Evolutionary conservation across 345 rosid genomes (phyloP).

Genomic region (Eucalyptus urophylla): DNA sequence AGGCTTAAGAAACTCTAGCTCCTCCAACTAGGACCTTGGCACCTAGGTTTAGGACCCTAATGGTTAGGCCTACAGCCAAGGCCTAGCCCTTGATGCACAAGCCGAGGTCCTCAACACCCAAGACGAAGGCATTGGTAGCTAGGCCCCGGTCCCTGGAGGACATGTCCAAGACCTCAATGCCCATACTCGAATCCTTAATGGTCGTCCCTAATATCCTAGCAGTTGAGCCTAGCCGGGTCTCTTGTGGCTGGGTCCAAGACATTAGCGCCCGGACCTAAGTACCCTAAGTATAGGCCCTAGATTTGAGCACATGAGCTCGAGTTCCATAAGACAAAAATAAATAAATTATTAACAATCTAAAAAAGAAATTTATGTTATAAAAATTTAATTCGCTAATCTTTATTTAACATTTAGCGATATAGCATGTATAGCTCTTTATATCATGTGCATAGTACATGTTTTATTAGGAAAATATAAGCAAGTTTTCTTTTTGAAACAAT

Average conservation of each 20-base stretch:
- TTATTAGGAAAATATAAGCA: not conserved
- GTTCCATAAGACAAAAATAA: not conserved
- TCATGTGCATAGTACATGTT: not conserved
- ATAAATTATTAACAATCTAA: not conserved
- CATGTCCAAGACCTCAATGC: not conserved
- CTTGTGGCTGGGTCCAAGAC: not conserved
- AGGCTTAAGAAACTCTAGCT: not conserved
- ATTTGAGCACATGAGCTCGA: not conserved
- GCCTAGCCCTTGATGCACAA: not conserved
- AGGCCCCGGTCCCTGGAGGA: fast-evolving
- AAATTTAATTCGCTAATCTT: no score
- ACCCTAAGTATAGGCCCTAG: not conserved
- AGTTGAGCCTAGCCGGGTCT: not conserved
- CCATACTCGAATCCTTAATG: not conserved
- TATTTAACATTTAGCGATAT: no score
- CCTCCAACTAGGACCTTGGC: not conserved
- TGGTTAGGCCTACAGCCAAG: not conserved
- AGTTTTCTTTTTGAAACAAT: not conserved
- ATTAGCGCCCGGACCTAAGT: fast-evolving
- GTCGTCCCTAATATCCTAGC: not conserved
- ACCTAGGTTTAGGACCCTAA: not conserved
- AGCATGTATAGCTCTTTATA: not conserved
- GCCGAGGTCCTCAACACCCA: not conserved
- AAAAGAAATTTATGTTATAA: not conserved
- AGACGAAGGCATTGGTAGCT: not conserved